Base-by-base conservation (phyloP, 2,329 filamentous ascomycete genomes). In the Triangularia verruculosa region DNA sequence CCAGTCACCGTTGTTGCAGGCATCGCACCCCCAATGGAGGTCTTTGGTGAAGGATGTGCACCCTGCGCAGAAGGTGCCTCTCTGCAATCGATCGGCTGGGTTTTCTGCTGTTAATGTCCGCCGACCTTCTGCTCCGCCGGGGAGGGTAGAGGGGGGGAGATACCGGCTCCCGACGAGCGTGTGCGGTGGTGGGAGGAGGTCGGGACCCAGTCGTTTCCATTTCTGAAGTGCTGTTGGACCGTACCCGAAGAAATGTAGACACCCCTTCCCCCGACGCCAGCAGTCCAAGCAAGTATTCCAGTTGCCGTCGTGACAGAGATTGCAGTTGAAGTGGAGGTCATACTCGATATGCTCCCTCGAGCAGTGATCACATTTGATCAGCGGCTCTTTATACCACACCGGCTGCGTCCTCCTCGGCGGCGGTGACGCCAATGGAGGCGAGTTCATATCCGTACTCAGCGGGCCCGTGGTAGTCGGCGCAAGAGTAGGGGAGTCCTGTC, bases 1-100 rank as follows among this genome's bases (percentile, higher is more conserved):
- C 93, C 93, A 98, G 72, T 96, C 93, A 4, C 92, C 94, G 66
- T 95, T 88, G 70, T 97, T 97, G 77, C 94, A 98, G 25, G 83
- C 75, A 64, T 90, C 86, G 74, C 94, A 98, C 66, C 91, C 88
- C 94, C 93, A 98, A 76, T 91, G 96, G 76, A 92, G 95, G 59
- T 89, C 85, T 70, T 96, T 93, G 0, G 92, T 84, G 79, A 87
- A 90, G 0, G 84, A 80, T 17, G 83, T 79, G 74, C 94, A 97
- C 56, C 84, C 83, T 39, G 89, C 86, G 74, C 94, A 98, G 75
- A 97, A 97, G 5, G 91, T 88, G 20, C 94, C 94, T 59, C 85
- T 88, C 75, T 95, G 87, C 0, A 95, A 77, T 24, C 91, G 82
- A 43, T 82, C 82, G 4, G 80, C 78, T 0, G 91, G 90, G 72